phyloP scores from a whole-genome alignment of 148 eudicot genomes.

The Cornus suecica region DNA sequence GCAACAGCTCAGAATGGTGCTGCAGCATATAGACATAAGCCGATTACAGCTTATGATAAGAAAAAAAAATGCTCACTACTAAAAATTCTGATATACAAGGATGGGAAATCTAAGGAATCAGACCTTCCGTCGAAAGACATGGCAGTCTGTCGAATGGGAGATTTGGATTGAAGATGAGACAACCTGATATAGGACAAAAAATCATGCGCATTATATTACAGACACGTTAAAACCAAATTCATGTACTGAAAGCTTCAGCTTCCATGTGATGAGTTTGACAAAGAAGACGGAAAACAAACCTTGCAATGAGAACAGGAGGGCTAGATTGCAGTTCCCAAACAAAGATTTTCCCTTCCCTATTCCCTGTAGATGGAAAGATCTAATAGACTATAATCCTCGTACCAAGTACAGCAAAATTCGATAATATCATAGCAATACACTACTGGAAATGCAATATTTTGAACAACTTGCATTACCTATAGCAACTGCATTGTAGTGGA shows the following conservation, averaged over 20 bases:
- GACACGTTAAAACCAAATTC: background rate
- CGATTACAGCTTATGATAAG: background rate
- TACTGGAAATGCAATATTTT: conserved; percentile 3
- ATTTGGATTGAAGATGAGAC: conserved; percentile 75
- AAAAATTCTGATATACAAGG: background rate
- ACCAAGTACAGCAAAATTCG: background rate
- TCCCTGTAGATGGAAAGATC: conserved; percentile 46
- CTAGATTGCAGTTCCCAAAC: conserved; percentile 96
- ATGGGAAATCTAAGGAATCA: background rate
- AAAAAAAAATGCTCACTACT: background rate
- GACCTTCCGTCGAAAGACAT: conserved; percentile 98
- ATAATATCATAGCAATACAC: background rate
- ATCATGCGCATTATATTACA: background rate
- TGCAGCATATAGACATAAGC: conserved; percentile 26
- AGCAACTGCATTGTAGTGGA: conserved; percentile 74
- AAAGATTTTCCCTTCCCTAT: conserved; percentile 87
- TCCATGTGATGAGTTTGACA: no score
- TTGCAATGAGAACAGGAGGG: conserved; percentile 86
- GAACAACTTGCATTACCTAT: conserved; percentile 45
- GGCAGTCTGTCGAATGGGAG: conserved; percentile 93
- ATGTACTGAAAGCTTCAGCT: background rate
- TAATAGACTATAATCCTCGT: background rate
- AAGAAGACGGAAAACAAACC: conserved; percentile 34
- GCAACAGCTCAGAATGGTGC: conserved; percentile 88
- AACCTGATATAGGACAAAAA: conserved; percentile 40